Base-by-base conservation (phyloP, 148 eudicot species). In the Chenopodium quinoa region DNA sequence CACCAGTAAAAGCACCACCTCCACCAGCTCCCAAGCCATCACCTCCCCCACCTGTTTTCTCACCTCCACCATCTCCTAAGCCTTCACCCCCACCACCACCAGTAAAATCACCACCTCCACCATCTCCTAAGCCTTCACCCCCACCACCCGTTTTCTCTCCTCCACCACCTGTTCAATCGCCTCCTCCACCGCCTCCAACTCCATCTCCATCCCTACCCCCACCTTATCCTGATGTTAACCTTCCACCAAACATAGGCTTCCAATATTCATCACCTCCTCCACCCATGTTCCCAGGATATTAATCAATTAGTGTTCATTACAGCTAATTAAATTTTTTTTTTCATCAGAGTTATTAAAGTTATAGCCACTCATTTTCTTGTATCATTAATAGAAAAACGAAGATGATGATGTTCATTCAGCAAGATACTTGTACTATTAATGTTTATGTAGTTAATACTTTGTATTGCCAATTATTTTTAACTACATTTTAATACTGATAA, bases 191-290 rank as follows among this genome's bases (percentile, higher is more conserved):
- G 0, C 88, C 88, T 1, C 84, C 86, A 46, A 19, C 73, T 3
- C 74, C 22, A 5, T 77, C 88, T 20, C 65, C 88, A 25, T 40
- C 74, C 12, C 76, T 32, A 23, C 81, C 85, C 0, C 87, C 87
- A 11, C 83, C 83, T 25, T 80, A 60, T 4, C 71, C 76, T 0
- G 90, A 88, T 25, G 75, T 89, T 46, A 75, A 58, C 72, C 87
- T 91, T 17, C 94, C 94, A 71, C 91, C 94, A 40, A 66, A 82
- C 62, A 19, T 91, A 10, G 94, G 94, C 2, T 74, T 83, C 17
- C 77, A 78, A 46, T 91, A 91, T 71, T 79, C 90, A 4, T 91
- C 94, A 9, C 94, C 94, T 0, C 94, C 94, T 34, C 93, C 93
- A 9, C 93, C 93, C 14, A 79, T 84, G 82, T 88, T 87, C 71